Percentiles rank a stretch among this genome's conserved stretches.
phyloP scores from a whole-genome alignment of 148 eudicot genomes.

The Gaultheria prostrata region DNA sequence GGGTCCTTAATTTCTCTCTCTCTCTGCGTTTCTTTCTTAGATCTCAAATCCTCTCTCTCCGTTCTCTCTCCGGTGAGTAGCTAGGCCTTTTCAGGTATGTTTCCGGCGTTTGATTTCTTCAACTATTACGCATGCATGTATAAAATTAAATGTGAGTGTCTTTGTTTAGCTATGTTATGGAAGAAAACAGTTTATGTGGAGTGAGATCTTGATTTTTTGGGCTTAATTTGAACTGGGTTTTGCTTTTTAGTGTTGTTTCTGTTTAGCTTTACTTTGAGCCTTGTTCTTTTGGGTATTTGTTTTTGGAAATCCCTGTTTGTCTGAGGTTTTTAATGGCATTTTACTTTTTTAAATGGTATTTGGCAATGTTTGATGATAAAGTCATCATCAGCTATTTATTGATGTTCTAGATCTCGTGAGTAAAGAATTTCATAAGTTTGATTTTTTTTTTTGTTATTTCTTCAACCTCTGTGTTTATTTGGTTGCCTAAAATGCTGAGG shows the following conservation, averaged over 20 bases:
- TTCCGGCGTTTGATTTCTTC: not conserved
- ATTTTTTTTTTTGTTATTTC: not conserved
- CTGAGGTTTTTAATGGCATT: not conserved
- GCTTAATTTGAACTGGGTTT: not conserved
- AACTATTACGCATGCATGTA: not conserved
- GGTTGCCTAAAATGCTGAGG: not conserved
- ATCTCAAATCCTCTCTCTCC: not conserved
- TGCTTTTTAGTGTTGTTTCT: not conserved
- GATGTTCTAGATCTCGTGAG: slow-evolving; percentile 13
- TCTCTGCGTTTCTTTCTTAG: not conserved
- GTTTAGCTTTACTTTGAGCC: not conserved
- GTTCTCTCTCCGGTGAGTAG: not conserved
- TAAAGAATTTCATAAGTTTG: not conserved
- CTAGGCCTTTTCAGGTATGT: slow-evolving; percentile 5
- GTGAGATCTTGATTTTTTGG: slow-evolving; percentile 19
- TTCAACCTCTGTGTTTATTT: not conserved
- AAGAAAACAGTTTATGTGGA: not conserved
- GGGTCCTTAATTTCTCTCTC: slow-evolving; percentile 46
- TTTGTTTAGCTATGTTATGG: not conserved
- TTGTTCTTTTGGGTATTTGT: not conserved
- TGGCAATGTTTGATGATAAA: not conserved
- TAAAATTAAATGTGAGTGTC: too few relatives aligned
- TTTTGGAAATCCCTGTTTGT: not conserved
- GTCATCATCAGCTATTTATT: not conserved
- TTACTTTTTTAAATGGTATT: not conserved